Percentiles rank a stretch among this genome's conserved stretches.
These are phyloP conservation scores for Lactarius hengduanensis DNA, from an alignment of 768 basidiomycete genomes.

Conservation along the genomic window DNA sequence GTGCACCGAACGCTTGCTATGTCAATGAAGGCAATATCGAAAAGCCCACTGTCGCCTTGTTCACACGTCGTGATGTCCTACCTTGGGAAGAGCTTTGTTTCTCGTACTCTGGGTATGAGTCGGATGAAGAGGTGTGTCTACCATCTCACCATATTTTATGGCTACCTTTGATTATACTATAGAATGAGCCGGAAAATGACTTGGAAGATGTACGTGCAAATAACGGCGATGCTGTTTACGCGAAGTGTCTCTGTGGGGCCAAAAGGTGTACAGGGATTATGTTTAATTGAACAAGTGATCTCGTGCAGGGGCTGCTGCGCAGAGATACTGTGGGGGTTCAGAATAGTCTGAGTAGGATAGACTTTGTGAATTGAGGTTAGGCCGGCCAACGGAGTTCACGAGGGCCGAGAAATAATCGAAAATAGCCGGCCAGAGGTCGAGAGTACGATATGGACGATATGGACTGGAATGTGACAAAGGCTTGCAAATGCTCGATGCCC, in stretches of 20 bases:
- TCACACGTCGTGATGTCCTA: constrained; percentile 62
- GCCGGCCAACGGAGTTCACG: background rate
- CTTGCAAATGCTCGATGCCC: background rate
- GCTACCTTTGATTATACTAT: background rate
- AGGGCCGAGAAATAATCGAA: too few relatives aligned
- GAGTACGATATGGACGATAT: too few relatives aligned
- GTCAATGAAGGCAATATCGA: constrained; percentile 73
- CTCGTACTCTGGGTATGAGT: constrained; percentile 58
- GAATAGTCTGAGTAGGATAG: background rate
- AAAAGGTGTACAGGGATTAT: constrained; percentile 47
- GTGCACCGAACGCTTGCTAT: constrained; percentile 65
- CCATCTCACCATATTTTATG: background rate
- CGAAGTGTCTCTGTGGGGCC: constrained; percentile 51
- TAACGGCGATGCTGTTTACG: constrained; percentile 44
- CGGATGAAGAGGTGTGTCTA: constrained; percentile 35
- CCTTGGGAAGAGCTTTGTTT: constrained; percentile 74
- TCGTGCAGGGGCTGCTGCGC: background rate
- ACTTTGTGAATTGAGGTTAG: background rate
- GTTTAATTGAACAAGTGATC: constrained; percentile 27
- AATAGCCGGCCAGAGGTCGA: too few relatives aligned
- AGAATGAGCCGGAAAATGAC: constrained; percentile 12
- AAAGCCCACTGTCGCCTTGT: constrained; percentile 68
- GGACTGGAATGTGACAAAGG: too few relatives aligned
- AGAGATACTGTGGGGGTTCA: background rate
- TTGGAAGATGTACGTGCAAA: constrained; percentile 5